Percentiles rank a stretch among this genome's conserved stretches.
phyloP scores from a whole-genome alignment of 2,329 filamentous ascomycete genomes.

The Aspergillus spinulosporus region DNA sequence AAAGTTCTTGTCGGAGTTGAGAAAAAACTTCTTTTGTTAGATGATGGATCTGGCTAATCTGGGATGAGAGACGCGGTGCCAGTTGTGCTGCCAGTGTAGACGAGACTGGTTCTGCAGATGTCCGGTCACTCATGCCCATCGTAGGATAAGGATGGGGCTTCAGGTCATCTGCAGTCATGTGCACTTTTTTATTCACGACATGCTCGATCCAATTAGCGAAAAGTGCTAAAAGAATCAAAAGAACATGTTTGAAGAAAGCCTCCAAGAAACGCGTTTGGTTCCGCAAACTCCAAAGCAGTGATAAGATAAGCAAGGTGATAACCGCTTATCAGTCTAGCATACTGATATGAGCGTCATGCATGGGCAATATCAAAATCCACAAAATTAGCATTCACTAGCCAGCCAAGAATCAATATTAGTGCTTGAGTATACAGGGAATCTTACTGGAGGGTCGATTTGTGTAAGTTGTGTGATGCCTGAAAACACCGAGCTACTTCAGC shows the following conservation, averaged over 20 bases:
- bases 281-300: not conserved
- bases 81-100: constrained; percentile 88
- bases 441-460: too few species aligned
- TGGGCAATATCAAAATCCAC: too few species aligned
- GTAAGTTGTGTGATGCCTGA: too few species aligned
- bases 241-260: not conserved
- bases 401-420: too few species aligned
- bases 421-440: too few species aligned
- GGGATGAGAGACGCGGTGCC: constrained; percentile 73
- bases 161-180: constrained; percentile 31
- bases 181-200: constrained; percentile 18
- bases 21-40: constrained; percentile 73
- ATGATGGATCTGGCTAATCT: constrained; percentile 60
- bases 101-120: constrained; percentile 48
- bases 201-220: not conserved
- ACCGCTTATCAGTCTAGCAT: not conserved
- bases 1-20: constrained; percentile 67
- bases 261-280: not conserved
- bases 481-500: too few species aligned
- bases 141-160: constrained; percentile 16
- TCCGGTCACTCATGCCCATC: constrained; percentile 24
- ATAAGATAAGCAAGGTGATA: not conserved
- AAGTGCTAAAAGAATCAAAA: not conserved
- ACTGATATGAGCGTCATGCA: too few species aligned
- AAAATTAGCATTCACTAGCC: too few species aligned